Percentiles rank a stretch among this genome's conserved stretches.
Evolutionary conservation across 345 rosid genomes (phyloP).

Genomic region (Linum trigynum): DNA sequence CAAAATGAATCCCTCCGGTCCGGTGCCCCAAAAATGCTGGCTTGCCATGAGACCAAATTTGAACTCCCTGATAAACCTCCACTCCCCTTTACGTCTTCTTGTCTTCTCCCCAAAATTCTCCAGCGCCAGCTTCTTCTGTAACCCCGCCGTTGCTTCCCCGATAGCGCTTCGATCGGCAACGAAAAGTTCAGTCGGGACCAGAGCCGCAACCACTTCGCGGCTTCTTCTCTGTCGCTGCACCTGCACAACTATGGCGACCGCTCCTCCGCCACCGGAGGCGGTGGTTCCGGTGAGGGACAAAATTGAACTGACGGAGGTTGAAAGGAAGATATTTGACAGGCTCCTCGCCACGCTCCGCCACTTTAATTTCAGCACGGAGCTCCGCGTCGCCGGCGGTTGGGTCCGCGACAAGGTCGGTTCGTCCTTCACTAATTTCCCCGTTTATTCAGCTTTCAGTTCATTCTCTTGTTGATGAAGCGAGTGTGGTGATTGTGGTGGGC

Average conservation of each 20-base stretch:
- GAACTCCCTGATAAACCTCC: slow-evolving; percentile 27
- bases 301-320: slow-evolving; percentile 54
- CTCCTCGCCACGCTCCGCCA: slow-evolving; percentile 54
- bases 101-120: slow-evolving; percentile 13
- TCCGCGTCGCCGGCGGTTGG: slow-evolving; percentile 99
- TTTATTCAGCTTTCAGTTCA: background rate
- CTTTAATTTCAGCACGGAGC: slow-evolving; percentile 57
- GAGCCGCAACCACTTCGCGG: slow-evolving; percentile 6
- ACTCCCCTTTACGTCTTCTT: slow-evolving; percentile 19
- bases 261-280: background rate
- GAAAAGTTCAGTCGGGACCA: background rate
- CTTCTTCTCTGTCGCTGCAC: slow-evolving; percentile 4
- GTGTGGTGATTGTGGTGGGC: slow-evolving; percentile 9
- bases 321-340: slow-evolving; percentile 57
- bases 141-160: background rate
- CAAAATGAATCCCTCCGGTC: too few species aligned
- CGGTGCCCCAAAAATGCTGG: too few species aligned
- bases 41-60: slow-evolving; percentile 26
- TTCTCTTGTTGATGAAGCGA: background rate
- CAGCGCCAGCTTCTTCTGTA: background rate
- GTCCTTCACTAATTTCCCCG: background rate
- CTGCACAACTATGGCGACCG: slow-evolving; percentile 22
- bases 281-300: slow-evolving; percentile 40
- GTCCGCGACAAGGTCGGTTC: slow-evolving; percentile 80
- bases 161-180: background rate